Conservation (phyloP, 768 basidiomycete genomes). For the Galerina marginata region DNA sequence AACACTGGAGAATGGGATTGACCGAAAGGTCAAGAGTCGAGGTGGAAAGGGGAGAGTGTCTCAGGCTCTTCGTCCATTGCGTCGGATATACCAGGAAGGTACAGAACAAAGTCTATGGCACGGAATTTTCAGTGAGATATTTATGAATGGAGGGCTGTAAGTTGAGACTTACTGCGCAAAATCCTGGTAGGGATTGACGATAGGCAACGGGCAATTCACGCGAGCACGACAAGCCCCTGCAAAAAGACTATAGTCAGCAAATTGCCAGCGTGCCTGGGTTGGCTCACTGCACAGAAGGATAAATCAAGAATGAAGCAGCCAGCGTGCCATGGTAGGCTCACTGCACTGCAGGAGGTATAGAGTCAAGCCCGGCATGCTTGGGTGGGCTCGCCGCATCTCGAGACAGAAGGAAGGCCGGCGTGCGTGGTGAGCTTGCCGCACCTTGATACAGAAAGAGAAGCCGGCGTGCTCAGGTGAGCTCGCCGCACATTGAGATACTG, state of each 20-base stretch:
- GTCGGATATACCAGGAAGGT: no score
- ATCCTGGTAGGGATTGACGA: no score
- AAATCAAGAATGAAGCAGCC: background rate
- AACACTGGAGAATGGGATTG: background rate
- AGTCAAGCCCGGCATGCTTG: background rate
- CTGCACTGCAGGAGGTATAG: background rate
- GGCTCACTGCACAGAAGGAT: background rate
- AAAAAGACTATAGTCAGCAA: no score
- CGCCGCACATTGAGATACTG: background rate
- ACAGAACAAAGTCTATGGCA: no score
- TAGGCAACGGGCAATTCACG: no score
- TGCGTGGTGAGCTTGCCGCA: no score
- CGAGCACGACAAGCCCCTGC: no score
- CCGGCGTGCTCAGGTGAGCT: background rate
- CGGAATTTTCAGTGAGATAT: no score
- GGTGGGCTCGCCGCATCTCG: background rate
- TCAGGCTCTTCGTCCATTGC: background rate
- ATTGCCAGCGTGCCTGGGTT: background rate
- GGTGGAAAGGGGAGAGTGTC: background rate
- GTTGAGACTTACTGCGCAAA: no score
- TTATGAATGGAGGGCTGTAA: no score
- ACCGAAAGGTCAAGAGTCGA: background rate
- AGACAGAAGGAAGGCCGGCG: no score
- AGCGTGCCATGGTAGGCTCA: background rate
- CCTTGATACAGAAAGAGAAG: no score